These are phyloP conservation scores for Starmerella sirachaensis DNA, from an alignment of 805 yeast genomes.

Conservation along the genomic window DNA sequence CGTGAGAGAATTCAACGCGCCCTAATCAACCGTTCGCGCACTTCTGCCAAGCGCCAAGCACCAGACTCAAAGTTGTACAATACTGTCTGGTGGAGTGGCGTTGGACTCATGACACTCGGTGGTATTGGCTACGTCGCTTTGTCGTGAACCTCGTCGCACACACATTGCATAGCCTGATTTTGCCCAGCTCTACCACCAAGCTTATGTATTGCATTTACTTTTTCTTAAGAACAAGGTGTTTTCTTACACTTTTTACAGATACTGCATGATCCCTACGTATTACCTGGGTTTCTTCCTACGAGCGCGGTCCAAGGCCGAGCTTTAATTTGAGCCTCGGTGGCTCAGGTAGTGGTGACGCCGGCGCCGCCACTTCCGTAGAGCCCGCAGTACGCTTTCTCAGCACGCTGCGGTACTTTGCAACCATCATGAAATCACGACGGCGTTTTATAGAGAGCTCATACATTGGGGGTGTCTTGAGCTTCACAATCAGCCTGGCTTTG, in stretches of 20 bases:
- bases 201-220: too few species aligned
- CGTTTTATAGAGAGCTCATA: conserved; percentile 55
- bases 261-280: too few species aligned
- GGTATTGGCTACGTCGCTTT: conserved; percentile 25
- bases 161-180: conserved; percentile 10
- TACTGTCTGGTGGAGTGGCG: conserved; percentile 33
- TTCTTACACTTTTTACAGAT: too few species aligned
- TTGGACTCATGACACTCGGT: conserved; percentile 30
- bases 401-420: conserved; percentile 34
- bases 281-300: too few species aligned
- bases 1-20: conserved; percentile 47
- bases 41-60: conserved; percentile 42
- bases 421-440: conserved; percentile 31
- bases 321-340: conserved; percentile 10
- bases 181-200: too few species aligned
- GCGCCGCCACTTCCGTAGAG: neutral
- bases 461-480: conserved; percentile 53
- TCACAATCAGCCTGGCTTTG: conserved; percentile 47
- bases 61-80: conserved; percentile 18
- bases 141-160: too few species aligned
- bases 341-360: neutral
- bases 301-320: too few species aligned
- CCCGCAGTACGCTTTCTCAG: conserved; percentile 5
- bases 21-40: conserved; percentile 66
- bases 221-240: too few species aligned